Evolutionary conservation across 2,329 filamentous ascomycete species (phyloP), one percentile per base, ranked within the genome.

Genomic region (Rutstroemia sp.): DNA sequence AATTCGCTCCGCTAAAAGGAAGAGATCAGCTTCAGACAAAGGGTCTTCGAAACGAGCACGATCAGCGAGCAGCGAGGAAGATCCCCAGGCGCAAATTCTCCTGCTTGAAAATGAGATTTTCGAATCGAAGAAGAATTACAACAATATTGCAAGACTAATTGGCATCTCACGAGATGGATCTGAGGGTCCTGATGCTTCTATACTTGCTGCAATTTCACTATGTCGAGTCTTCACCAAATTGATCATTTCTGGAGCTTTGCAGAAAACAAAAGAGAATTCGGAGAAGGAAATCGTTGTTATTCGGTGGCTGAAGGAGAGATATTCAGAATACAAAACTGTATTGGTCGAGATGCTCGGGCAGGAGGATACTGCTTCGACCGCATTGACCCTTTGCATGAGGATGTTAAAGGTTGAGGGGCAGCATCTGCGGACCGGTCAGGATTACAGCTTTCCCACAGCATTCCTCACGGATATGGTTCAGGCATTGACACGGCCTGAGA

Each of bases 81-180:
- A 84, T 67, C 71, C 76, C 47, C 80, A 86, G 68, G 78, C 81
- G 56, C 80, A 83, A 61, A 88, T 96, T 58, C 73, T 92, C 44
- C 74, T 82, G 54, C 79, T 96, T 54, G 92, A 96, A 74, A 78
- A 82, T 61, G 86, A 88, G 57, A 91, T 97, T 55, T 74, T 91
- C 60, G 86, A 94, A 71, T 95, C 91, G 50, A 88, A 85, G 67
- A 90, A 91, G 71, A 82, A 96, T 73, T 95, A 95, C 78, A 95
- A 96, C 76, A 90, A 95, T 69, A 92, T 97, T 66, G 79, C 83
- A 7, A 81, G 79, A 10, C 74, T 97, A 39, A 76, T 95, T 47
- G 78, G 79, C 44, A 79, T 83, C 65, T 72, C 83, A 39, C 70
- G 79, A 66, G 75, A 74, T 38, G 74, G 75, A 38, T 72, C 78